Conservation (phyloP, 1,284 basidiomycete genomes). For the Rhodotorula sp. region DNA sequence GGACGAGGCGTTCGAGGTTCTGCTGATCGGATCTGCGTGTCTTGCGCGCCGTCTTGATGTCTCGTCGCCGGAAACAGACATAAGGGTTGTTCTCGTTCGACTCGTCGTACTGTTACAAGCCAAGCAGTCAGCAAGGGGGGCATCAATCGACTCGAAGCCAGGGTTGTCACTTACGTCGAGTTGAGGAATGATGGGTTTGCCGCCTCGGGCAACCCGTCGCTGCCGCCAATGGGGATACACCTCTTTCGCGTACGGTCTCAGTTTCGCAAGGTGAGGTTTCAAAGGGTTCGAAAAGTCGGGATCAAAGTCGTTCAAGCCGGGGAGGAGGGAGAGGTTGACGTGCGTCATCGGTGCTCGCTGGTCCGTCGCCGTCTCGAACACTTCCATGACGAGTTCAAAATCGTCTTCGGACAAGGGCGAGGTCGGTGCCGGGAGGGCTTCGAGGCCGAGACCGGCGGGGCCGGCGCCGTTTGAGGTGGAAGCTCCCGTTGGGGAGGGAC, state of each 20-base stretch:
- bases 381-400: slow-evolving; percentile 92
- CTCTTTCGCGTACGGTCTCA: slow-evolving; percentile 62
- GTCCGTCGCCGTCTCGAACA: slow-evolving; percentile 88
- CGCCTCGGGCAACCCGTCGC: slow-evolving; percentile 68
- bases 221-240: slow-evolving; percentile 82
- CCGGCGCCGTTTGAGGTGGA: slow-evolving; percentile 27
- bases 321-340: slow-evolving; percentile 61
- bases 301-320: slow-evolving; percentile 76
- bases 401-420: slow-evolving; percentile 78
- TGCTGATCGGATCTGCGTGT: slow-evolving; percentile 86
- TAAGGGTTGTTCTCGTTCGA: slow-evolving; percentile 93
- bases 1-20: slow-evolving; percentile 80
- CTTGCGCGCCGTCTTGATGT: slow-evolving; percentile 91
- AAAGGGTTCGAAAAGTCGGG: slow-evolving; percentile 43
- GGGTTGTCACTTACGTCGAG: slow-evolving; percentile 63
- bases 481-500: not conserved
- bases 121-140: not conserved
- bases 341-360: slow-evolving; percentile 88
- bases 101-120: slow-evolving; percentile 71
- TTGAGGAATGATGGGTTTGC: slow-evolving; percentile 72
- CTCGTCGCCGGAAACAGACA: slow-evolving; percentile 94
- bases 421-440: slow-evolving; percentile 24
- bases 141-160: no score
- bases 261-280: slow-evolving; percentile 15
- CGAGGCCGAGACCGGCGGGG: slow-evolving; percentile 44